Percentiles rank a stretch among this genome's conserved stretches.
phyloP scores from a whole-genome alignment of 2,329 filamentous ascomycete species.

The Xylaria sp. region DNA sequence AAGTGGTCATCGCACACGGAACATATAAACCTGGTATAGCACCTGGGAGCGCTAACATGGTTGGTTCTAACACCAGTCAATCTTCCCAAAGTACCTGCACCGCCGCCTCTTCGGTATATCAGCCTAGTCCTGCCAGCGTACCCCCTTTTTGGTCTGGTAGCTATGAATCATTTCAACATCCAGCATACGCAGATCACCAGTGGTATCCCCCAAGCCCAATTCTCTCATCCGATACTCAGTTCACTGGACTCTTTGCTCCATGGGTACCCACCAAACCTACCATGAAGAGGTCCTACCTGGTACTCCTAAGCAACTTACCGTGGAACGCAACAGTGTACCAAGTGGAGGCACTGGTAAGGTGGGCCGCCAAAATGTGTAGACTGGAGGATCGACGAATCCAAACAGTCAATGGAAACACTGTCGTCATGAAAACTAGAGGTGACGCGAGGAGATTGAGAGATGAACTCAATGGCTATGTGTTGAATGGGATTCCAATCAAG shows the following conservation, averaged over 20 bases:
- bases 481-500: background rate
- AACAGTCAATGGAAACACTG: background rate
- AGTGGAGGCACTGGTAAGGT: background rate
- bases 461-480: background rate
- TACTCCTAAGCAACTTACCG: background rate
- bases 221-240: background rate
- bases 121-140: background rate
- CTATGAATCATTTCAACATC: background rate
- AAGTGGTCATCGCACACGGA: constrained; percentile 13
- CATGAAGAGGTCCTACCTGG: background rate
- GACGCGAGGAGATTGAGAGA: background rate
- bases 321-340: background rate
- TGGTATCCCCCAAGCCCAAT: background rate
- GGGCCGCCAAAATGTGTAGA: background rate
- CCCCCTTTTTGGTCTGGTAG: background rate
- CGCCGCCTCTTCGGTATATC: background rate
- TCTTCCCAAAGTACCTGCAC: background rate
- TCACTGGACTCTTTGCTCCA: background rate
- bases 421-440: background rate
- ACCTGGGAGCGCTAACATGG: background rate
- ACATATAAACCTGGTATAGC: background rate
- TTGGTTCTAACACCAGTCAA: background rate
- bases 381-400: background rate
- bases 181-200: background rate
- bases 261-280: background rate